Percentiles rank a stretch among this genome's conserved stretches.
phyloP scores from a whole-genome alignment of 2,329 filamentous ascomycete genomes.

The Huntiella decipiens region DNA sequence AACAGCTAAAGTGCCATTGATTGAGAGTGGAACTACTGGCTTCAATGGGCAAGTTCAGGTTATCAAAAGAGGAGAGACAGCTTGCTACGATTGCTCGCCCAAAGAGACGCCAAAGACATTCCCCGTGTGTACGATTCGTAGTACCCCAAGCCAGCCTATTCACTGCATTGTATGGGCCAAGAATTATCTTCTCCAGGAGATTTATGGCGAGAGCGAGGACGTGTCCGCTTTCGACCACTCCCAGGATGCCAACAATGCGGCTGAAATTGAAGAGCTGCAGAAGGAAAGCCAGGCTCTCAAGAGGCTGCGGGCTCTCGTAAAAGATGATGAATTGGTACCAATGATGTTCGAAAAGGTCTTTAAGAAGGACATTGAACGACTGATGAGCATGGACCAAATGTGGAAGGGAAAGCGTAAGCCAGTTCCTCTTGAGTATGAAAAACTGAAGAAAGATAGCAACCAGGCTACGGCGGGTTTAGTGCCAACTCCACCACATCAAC shows the following conservation, averaged over 20 bases:
- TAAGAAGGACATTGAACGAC: constrained; percentile 59
- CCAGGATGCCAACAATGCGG: constrained; percentile 61
- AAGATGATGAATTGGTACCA: constrained; percentile 54
- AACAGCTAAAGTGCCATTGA: constrained; percentile 70
- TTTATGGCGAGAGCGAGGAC: constrained; percentile 84
- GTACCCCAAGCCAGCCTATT: constrained; percentile 87
- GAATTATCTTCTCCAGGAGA: constrained; percentile 85
- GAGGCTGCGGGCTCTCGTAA: constrained; percentile 63
- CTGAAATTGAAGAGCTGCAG: constrained; percentile 74
- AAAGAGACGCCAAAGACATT: constrained; percentile 87
- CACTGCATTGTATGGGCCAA: constrained; percentile 99
- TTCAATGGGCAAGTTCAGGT: constrained; percentile 97
- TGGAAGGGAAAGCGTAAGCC: constrained; percentile 73
- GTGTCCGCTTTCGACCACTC: constrained; percentile 64
- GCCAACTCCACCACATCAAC: too few relatives aligned
- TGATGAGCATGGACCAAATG: constrained; percentile 84
- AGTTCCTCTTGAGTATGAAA: constrained; percentile 50
- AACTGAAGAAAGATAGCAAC: constrained; percentile 42
- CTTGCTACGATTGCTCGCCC: constrained; percentile 86
- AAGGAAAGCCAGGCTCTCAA: constrained; percentile 71
- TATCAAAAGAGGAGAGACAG: constrained; percentile 78
- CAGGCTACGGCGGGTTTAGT: constrained; percentile 28
- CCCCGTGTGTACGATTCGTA: constrained; percentile 91
- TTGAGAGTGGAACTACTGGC: constrained; percentile 92
- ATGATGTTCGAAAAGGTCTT: constrained; percentile 91